phyloP scores from a whole-genome alignment of 2,329 filamentous ascomycete genomes.

The Cucurbitaria berberidis region DNA sequence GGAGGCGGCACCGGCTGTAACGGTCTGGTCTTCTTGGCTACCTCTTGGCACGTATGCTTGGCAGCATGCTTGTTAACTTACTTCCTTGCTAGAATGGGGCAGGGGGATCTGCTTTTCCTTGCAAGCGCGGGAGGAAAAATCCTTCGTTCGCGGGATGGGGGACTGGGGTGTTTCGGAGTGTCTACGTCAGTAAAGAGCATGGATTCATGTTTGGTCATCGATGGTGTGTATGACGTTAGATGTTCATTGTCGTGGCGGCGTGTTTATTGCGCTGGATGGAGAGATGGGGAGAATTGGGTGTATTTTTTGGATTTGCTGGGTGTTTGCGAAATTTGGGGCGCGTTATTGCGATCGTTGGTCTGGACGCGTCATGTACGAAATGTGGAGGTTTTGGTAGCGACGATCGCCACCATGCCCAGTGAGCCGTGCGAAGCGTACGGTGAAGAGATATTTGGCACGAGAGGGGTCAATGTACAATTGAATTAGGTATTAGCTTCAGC shows the following conservation, averaged over 20 bases:
- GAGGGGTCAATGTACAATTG: too few relatives aligned
- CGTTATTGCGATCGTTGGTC: background rate
- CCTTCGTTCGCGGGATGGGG: too few relatives aligned
- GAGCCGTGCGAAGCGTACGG: background rate
- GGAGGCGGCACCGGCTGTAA: background rate
- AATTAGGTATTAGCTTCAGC: background rate
- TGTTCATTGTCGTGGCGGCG: too few relatives aligned
- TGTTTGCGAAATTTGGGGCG: too few relatives aligned
- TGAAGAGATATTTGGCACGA: background rate
- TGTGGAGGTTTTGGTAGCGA: background rate
- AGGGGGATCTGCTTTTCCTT: background rate
- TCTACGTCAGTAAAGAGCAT: too few relatives aligned
- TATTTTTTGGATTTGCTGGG: too few relatives aligned
- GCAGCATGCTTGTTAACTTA: too few relatives aligned
- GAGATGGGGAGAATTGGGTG: too few relatives aligned
- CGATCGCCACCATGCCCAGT: background rate
- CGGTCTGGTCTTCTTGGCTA: background rate
- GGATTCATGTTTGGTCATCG: too few relatives aligned
- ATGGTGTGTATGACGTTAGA: too few relatives aligned
- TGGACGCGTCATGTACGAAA: background rate
- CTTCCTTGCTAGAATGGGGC: too few relatives aligned
- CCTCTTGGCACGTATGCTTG: background rate
- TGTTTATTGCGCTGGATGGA: too few relatives aligned
- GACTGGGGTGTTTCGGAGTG: background rate
- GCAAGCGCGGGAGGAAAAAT: background rate